Base-by-base conservation (phyloP, 495 filamentous ascomycete species). In the Penicillium samsonianum region DNA sequence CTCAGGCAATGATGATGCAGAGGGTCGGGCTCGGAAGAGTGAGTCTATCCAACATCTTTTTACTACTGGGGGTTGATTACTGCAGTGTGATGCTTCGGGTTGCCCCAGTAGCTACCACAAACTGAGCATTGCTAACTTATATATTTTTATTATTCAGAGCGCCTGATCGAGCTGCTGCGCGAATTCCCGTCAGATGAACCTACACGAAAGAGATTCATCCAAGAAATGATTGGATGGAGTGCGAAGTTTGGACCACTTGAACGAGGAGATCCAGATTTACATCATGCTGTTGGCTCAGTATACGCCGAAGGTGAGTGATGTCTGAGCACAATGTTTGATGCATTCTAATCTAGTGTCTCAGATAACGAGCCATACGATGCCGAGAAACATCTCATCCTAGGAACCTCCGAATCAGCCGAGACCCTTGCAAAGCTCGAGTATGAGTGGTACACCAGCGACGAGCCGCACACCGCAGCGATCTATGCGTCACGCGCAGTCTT, bases 291-390 rank as follows among this genome's bases (percentile, higher is more conserved):
- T 20, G 94, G 94, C 41, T 87, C 85, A 9, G 78, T 98, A 26
- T 96, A 89, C 68, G 92, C 91, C 11, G 90, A 95, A 72, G 84
- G 86, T 87, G 65, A 16, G 71, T 58, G 3, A 25, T 25, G 19
- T 14, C 6, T 14, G 41, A 54, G 52, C 16, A 19, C 26, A 45
- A 12, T 17, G 30, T 45, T 44, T 8, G 14, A n/a, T 35, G 41
- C 8, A 33, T 54, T 50, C 53, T 62, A 62, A 65, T 43, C 52
- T 64, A 50, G 9, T 20, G 17, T 37, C 44, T 31, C 60, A 87
- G 92, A 96, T 65, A 85, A 90, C 69, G 90, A 96, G 47, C 83
- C 87, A 11, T 96, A 96, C 74, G 92, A 95, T 33, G 93, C 95
- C 14, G 94, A 99, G 71, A 84, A 84, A 62, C 94, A 99, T 74